phyloP scores from a whole-genome alignment of 805 yeast species.

The Kodamaea fukazawae region DNA sequence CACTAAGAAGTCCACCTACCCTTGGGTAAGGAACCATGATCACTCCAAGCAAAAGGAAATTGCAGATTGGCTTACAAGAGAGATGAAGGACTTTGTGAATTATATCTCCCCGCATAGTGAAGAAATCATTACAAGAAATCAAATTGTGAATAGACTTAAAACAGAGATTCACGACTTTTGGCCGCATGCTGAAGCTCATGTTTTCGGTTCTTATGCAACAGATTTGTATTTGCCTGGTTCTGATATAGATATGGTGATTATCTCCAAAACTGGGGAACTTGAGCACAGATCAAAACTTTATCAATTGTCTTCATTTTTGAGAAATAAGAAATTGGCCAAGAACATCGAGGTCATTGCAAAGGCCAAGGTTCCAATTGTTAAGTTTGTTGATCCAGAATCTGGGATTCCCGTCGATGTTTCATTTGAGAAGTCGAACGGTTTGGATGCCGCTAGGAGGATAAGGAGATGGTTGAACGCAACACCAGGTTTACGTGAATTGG shows the following conservation, averaged over 20 bases:
- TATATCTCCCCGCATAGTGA: constrained; percentile 81
- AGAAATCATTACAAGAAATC: constrained; percentile 68
- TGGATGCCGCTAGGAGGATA: constrained; percentile 77
- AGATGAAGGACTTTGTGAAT: constrained; percentile 77
- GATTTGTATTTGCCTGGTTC: constrained; percentile 92
- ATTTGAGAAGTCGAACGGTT: constrained; percentile 79
- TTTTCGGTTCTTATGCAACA: constrained; percentile 93
- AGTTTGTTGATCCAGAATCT: constrained; percentile 72
- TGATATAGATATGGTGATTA: constrained; percentile 90
- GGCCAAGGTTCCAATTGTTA: constrained; percentile 92
- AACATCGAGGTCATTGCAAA: constrained; percentile 82
- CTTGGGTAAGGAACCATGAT: constrained; percentile 79
- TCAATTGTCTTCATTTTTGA: constrained; percentile 67
- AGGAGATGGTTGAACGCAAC: constrained; percentile 67
- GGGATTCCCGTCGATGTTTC: constrained; percentile 83
- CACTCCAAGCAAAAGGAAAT: constrained; percentile 75
- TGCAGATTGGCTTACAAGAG: constrained; percentile 83
- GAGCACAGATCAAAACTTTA: constrained; percentile 67
- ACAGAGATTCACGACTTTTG: constrained; percentile 54
- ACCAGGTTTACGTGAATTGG: constrained; percentile 81
- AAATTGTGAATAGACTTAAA: constrained; percentile 59
- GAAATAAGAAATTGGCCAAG: constrained; percentile 59
- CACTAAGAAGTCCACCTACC: constrained; percentile 40
- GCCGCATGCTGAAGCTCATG: constrained; percentile 77
- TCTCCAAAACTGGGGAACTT: constrained; percentile 56